Percentiles rank a stretch among this genome's conserved stretches.
Evolutionary conservation across 192 early-diverging fungal species (phyloP).

Genomic region (Endogone sp.): DNA sequence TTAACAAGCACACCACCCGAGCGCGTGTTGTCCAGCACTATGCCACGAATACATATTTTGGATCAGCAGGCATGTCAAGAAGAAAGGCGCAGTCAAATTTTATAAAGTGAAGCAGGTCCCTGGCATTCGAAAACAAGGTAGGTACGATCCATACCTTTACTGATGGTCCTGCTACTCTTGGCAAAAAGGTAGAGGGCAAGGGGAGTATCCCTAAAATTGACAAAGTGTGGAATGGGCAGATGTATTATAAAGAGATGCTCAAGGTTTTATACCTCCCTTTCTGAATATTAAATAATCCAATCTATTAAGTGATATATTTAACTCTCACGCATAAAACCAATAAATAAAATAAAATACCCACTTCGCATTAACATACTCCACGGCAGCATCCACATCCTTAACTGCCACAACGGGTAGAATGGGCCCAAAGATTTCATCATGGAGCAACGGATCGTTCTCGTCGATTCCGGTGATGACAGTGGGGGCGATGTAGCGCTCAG

Average conservation of each 20-base stretch:
- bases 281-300: no score
- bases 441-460: constrained; percentile 55
- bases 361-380: constrained; percentile 53
- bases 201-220: constrained; percentile 57
- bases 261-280: no score
- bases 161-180: constrained; percentile 35
- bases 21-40: constrained; percentile 60
- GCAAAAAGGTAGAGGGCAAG: constrained; percentile 79
- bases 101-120: no score
- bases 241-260: no score
- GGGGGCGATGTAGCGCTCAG: constrained; percentile 73
- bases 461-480: constrained; percentile 61
- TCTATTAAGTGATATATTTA: no score
- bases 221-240: no score
- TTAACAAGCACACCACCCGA: constrained; percentile 80
- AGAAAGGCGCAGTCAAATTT: not conserved
- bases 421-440: constrained; percentile 91
- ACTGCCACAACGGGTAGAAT: constrained; percentile 76
- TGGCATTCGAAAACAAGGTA: no score
- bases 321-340: no score
- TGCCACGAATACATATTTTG: not conserved
- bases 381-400: constrained; percentile 58
- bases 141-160: constrained; percentile 47
- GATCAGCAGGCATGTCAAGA: not conserved
- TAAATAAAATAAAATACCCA: constrained; percentile 9